Conservation (phyloP, 1,284 basidiomycete genomes). For the Termitomyces sp. region DNA sequence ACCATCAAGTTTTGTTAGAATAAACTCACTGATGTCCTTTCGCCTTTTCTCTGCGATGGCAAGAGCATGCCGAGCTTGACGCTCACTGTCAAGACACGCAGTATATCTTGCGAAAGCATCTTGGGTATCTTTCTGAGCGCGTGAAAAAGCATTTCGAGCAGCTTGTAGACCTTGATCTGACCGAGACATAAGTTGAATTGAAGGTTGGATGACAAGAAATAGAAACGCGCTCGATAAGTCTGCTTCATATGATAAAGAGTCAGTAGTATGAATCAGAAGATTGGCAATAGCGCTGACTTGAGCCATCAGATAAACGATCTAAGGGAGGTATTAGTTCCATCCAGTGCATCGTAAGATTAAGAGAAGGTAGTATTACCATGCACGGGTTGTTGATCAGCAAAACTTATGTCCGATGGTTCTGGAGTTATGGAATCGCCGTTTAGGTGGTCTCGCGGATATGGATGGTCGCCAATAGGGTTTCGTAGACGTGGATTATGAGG, state of each 20-base stretch:
- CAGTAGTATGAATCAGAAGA: constrained; percentile 33
- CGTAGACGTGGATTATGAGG: constrained; percentile 75
- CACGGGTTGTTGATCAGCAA: constrained; percentile 32
- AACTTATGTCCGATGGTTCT: constrained; percentile 47
- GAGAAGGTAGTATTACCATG: constrained; percentile 32
- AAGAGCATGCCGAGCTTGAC: constrained; percentile 59
- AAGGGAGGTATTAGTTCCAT: constrained; percentile 4
- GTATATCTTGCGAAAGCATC: constrained; percentile 68
- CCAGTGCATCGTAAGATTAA: constrained; percentile 6
- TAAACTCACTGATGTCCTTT: constrained; percentile 56
- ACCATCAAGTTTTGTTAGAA: constrained; percentile 8
- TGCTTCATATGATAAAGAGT: constrained; percentile 36
- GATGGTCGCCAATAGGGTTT: constrained; percentile 32
- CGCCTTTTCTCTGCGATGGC: constrained; percentile 60
- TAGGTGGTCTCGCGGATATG: constrained; percentile 39
- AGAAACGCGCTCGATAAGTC: constrained; percentile 36
- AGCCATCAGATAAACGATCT: constrained; percentile 32
- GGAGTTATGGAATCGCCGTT: constrained; percentile 44
- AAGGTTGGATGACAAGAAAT: constrained; percentile 4
- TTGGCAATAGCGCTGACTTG: constrained; percentile 30
- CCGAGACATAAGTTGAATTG: constrained; percentile 13
- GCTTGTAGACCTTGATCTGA: constrained; percentile 42
- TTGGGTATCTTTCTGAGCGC: constrained; percentile 65
- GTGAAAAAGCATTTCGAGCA: constrained; percentile 39
- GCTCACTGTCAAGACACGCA: constrained; percentile 60